Conservation (phyloP, 2,329 filamentous ascomycete genomes). For the Monosporascus sp. region DNA sequence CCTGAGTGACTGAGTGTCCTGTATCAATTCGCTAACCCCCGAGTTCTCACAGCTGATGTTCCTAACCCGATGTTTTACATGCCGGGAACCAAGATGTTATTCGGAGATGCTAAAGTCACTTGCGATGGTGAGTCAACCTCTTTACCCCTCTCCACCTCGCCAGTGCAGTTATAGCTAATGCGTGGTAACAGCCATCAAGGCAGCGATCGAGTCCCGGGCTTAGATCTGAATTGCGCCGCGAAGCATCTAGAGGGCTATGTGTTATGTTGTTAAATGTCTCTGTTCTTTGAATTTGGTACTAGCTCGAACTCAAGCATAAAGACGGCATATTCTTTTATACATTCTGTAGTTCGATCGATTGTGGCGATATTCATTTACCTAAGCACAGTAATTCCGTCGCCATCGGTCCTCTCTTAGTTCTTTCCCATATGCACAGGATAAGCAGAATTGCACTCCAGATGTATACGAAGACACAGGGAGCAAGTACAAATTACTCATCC, state of each 20-base stretch:
- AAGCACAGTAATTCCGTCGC: no score
- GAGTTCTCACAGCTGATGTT: slow-evolving; percentile 60
- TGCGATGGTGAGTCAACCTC: slow-evolving; percentile 60
- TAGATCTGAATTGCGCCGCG: slow-evolving; percentile 14
- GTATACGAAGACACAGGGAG: no score
- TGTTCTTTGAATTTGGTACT: not conserved
- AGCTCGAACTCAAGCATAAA: not conserved
- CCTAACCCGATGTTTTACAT: slow-evolving; percentile 93
- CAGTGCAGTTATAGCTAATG: slow-evolving; percentile 2
- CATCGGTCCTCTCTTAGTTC: no score
- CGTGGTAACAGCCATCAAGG: slow-evolving; percentile 33
- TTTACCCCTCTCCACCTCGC: not conserved
- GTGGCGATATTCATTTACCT: no score
- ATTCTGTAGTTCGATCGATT: not conserved
- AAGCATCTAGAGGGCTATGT: not conserved
- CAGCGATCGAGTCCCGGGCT: slow-evolving; percentile 27
- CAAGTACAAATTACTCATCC: no score
- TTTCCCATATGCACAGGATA: no score
- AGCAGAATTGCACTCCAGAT: no score
- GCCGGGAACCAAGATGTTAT: slow-evolving; percentile 84
- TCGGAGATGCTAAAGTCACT: slow-evolving; percentile 80
- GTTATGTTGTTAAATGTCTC: not conserved
- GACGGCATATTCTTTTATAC: not conserved
- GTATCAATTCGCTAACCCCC: not conserved
- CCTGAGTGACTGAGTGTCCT: not conserved